Evolutionary conservation across 2,329 filamentous ascomycete species (phyloP).

Genomic region (Talaromyces sp.): DNA sequence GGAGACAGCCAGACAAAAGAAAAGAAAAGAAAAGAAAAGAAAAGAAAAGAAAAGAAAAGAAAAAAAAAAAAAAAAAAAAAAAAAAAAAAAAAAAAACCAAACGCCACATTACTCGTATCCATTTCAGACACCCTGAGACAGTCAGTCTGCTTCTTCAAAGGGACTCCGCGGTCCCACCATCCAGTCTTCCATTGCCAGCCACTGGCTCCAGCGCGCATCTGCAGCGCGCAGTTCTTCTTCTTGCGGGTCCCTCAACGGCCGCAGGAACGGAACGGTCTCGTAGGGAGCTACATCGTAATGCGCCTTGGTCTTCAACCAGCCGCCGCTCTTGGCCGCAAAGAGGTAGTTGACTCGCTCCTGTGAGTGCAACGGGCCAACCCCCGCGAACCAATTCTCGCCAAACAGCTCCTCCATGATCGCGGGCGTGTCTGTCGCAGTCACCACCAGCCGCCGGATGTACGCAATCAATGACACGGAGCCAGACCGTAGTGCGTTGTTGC

Average conservation of each 20-base stretch:
- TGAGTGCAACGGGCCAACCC: conserved; percentile 76
- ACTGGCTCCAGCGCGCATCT: conserved; percentile 84
- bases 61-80: not conserved
- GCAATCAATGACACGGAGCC: conserved; percentile 65
- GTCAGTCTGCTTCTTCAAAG: conserved; percentile 12
- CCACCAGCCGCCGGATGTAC: conserved; percentile 85
- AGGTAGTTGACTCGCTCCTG: conserved; percentile 89
- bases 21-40: not conserved
- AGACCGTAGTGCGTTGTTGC: conserved; percentile 4
- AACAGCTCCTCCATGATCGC: conserved; percentile 85
- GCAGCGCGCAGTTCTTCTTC: conserved; percentile 76
- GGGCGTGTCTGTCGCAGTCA: conserved; percentile 87
- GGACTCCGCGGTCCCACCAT: conserved; percentile 71
- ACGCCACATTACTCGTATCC: not conserved
- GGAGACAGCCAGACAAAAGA: not conserved
- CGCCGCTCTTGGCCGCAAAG: conserved; percentile 87
- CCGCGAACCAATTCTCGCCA: conserved; percentile 75
- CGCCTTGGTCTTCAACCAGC: conserved; percentile 80
- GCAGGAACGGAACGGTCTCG: conserved; percentile 80
- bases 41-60: not conserved
- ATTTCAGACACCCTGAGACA: not conserved
- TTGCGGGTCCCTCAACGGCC: conserved; percentile 67
- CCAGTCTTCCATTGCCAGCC: conserved; percentile 97
- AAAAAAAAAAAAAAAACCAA: not conserved
- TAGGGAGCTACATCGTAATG: conserved; percentile 82